Conservation (phyloP, 352 stramenopile species). For the Phytophthora pini region DNA sequence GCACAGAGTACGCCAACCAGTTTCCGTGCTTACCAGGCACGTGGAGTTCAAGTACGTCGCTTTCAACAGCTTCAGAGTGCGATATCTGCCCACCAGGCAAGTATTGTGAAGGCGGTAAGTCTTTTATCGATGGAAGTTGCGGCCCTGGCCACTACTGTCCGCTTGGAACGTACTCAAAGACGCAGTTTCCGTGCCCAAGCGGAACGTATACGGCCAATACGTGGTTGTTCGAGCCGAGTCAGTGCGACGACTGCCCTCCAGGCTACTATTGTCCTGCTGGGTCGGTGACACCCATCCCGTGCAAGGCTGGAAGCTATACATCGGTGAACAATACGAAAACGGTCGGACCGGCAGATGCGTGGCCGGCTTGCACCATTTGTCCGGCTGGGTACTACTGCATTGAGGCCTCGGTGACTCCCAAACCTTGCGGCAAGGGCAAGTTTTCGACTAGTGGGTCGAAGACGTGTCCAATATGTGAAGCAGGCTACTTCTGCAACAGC, state of each 20-base stretch:
- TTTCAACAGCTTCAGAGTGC: constrained; percentile 73
- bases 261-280: constrained; percentile 78
- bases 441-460: constrained; percentile 66
- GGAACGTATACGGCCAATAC: constrained; percentile 85
- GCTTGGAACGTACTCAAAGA: constrained; percentile 66
- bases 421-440: constrained; percentile 74
- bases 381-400: constrained; percentile 86
- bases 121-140: constrained; percentile 74
- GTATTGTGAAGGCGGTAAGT: constrained; percentile 88
- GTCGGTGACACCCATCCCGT: constrained; percentile 66
- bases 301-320: constrained; percentile 80
- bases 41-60: constrained; percentile 82
- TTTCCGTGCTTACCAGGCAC: constrained; percentile 87
- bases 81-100: constrained; percentile 81
- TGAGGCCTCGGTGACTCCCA: constrained; percentile 59
- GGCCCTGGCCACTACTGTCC: constrained; percentile 91
- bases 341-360: constrained; percentile 61
- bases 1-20: constrained; percentile 69
- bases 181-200: constrained; percentile 81
- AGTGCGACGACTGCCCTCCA: constrained; percentile 82
- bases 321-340: constrained; percentile 73
- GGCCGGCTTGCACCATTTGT: constrained; percentile 75
- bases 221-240: constrained; percentile 72
- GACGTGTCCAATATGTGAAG: constrained; percentile 60
- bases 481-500: constrained; percentile 84